A percentile compares a stretch with the other conserved stretches of the same genome.
These are phyloP conservation scores for Epithele typhae DNA, from an alignment of 768 basidiomycete species.

Conservation along the genomic window DNA sequence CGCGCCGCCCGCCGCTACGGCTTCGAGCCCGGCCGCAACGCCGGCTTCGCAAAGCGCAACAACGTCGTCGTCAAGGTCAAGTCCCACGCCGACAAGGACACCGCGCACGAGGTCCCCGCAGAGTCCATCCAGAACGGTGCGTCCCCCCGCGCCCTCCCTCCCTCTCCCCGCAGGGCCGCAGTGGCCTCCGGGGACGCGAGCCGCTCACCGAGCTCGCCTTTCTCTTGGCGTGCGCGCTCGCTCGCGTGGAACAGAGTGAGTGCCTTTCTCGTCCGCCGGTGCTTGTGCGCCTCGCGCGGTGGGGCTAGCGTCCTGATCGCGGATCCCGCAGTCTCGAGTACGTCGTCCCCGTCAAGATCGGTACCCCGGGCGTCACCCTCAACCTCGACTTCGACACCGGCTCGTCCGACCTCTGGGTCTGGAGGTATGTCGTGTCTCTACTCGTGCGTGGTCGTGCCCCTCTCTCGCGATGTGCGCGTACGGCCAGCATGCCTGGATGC, in stretches of 20 bases:
- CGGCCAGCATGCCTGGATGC: background rate
- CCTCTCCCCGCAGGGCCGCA: too few relatives aligned
- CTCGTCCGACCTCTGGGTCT: constrained; percentile 31
- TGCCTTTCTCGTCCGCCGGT: background rate
- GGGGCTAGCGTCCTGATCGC: too few relatives aligned
- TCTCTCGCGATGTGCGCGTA: background rate
- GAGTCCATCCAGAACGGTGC: constrained; percentile 27
- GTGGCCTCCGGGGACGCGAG: too few relatives aligned
- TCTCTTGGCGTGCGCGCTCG: too few relatives aligned
- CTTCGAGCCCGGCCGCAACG: constrained; percentile 24
- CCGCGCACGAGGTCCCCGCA: constrained; percentile 26
- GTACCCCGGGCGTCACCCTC: constrained; percentile 34
- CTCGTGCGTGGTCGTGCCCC: too few relatives aligned
- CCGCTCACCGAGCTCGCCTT: too few relatives aligned
- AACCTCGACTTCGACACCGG: constrained; percentile 32
- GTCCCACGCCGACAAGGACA: constrained; percentile 18
- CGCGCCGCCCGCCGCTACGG: constrained; percentile 27
- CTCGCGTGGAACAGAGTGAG: constrained; percentile 20
- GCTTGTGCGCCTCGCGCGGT: too few relatives aligned
- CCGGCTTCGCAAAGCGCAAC: constrained; percentile 25
- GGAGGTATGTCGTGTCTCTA: too few relatives aligned
- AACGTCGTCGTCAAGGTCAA: constrained; percentile 27
- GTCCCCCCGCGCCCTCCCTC: too few relatives aligned
- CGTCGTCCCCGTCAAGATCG: constrained; percentile 35
- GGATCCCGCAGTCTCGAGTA: constrained; percentile 32